A percentile compares a stretch with the other conserved stretches of the same genome.
Evolutionary conservation across 1,284 basidiomycete species (phyloP).

Genomic region (Baeospora myosura): DNA sequence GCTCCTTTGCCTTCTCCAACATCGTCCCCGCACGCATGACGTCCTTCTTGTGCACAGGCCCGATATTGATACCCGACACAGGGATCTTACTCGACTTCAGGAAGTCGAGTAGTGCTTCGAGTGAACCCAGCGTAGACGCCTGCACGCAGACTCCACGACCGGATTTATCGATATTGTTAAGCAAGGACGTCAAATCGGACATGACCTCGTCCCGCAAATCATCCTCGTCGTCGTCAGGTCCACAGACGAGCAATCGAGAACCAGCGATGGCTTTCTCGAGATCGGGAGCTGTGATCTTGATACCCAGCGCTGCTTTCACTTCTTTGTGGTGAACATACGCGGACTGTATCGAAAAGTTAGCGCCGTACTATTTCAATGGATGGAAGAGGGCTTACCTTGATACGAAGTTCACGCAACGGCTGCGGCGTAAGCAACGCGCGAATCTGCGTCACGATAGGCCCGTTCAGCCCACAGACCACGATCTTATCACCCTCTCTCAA

Average conservation of each 20-base stretch:
- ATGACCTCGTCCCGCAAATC: slow-evolving; percentile 93
- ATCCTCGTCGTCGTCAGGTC: slow-evolving; percentile 95
- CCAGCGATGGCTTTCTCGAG: slow-evolving; percentile 99
- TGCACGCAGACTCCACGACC: slow-evolving; percentile 97
- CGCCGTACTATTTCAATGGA: slow-evolving; percentile 9
- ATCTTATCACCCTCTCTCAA: slow-evolving; percentile 91
- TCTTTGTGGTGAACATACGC: slow-evolving; percentile 97
- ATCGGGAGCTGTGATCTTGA: slow-evolving; percentile 94
- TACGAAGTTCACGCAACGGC: slow-evolving; percentile 90
- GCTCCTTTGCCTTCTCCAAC: slow-evolving; percentile 94
- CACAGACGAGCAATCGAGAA: slow-evolving; percentile 86
- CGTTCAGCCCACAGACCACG: slow-evolving; percentile 95
- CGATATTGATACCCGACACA: slow-evolving; percentile 95
- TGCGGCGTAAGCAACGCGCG: slow-evolving; percentile 95
- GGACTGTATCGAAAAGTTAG: slow-evolving; percentile 45
- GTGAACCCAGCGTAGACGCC: slow-evolving; percentile 93
- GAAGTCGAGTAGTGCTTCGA: slow-evolving; percentile 97
- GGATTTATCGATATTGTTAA: slow-evolving; percentile 90
- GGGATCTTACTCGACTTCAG: slow-evolving; percentile 94
- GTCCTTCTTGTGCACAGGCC: slow-evolving; percentile 95
- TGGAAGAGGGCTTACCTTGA: slow-evolving; percentile 63
- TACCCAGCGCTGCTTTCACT: slow-evolving; percentile 95
- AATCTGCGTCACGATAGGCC: slow-evolving; percentile 93
- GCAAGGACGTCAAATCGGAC: slow-evolving; percentile 88
- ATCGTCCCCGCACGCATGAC: slow-evolving; percentile 91